Evolutionary conservation across 345 rosid genomes (phyloP), one percentile per base, ranked within the genome.

Genomic region (Stellera chamaejasme): DNA sequence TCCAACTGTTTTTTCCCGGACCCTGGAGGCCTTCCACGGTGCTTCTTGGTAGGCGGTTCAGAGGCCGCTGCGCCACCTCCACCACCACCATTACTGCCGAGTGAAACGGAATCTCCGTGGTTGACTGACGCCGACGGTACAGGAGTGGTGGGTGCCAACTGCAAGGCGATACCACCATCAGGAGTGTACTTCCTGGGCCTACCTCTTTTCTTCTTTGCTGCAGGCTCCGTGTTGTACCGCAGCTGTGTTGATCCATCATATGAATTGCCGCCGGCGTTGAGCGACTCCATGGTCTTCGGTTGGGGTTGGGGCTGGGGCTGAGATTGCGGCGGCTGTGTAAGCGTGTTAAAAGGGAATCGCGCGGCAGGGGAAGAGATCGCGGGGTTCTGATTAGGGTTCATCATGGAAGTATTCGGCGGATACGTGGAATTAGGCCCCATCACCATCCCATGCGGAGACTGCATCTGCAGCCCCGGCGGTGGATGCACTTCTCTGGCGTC

Each of bases 1-100:
- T 94, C 95, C 5, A 94, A 81, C 74, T 93, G 99, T 67, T 71
- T 87, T 66, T 89, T 93, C 47, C 83, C 96, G 10, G 96, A 76
- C 41, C 99, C 97, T 12, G 97, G 95, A 11, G 99, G 99, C 70
- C 99, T 67, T 52, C 99, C 99, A 11, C 96, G 70, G 54, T 78
- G 74, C 52, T 76, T 77, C 76, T 94, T 94, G 19, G 75, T 55
- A 1, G 80, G 67, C 19, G 80, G 77, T 25, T 86, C 89, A 2
- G 93, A 77, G 8, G 77, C 74, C 6, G 77, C 64, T 7, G 69
- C 56, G 0, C 52, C 62, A 11, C 67, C 72, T 13, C 80, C 82
- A 4, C 69, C 71, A 19, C 71, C 68, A 56, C 63, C 66, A 48
- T 64, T 59, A 51, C 70, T 23, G 23, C 58, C 56, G 44, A 50